Conservation (phyloP, 23 red algal genomes). For the Pyropia yezoensis region DNA sequence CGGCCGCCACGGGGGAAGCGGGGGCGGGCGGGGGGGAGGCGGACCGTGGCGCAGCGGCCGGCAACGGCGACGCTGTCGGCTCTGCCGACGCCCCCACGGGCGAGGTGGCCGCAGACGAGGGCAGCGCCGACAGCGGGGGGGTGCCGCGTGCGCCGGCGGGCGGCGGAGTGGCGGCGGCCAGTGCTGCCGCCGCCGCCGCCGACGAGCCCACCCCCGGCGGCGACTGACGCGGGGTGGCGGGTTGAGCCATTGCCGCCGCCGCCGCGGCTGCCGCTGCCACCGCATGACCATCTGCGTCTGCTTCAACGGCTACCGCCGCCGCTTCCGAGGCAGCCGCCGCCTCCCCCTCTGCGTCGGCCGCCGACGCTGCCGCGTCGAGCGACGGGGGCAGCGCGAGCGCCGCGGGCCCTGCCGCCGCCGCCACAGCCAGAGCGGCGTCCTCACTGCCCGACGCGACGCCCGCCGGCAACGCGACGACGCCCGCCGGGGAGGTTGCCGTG, state of each 20-base stretch:
- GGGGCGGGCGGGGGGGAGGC: background rate
- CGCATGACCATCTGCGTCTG: no score
- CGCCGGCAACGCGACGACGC: no score
- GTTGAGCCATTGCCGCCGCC: constrained; percentile 17
- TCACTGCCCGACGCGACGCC: no score
- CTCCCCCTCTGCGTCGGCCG: no score
- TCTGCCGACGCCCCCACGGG: background rate
- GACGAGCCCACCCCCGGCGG: background rate
- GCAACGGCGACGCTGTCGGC: background rate
- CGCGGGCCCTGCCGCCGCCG: no score
- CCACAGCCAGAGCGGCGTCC: no score
- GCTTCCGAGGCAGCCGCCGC: no score
- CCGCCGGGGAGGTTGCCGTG: no score
- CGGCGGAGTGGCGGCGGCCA: background rate
- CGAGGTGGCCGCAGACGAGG: constrained; percentile 1
- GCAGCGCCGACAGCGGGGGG: background rate
- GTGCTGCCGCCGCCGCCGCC: background rate
- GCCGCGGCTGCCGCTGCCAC: constrained; percentile 24
- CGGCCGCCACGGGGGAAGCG: background rate
- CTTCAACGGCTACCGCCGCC: no score
- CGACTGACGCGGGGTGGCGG: constrained; percentile 10
- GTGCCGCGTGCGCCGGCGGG: background rate
- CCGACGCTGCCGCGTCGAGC: no score
- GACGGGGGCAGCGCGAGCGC: no score
- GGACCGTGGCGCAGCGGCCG: background rate